phyloP scores from a whole-genome alignment of 352 stramenopile species.

The Phytophthora cajani region DNA sequence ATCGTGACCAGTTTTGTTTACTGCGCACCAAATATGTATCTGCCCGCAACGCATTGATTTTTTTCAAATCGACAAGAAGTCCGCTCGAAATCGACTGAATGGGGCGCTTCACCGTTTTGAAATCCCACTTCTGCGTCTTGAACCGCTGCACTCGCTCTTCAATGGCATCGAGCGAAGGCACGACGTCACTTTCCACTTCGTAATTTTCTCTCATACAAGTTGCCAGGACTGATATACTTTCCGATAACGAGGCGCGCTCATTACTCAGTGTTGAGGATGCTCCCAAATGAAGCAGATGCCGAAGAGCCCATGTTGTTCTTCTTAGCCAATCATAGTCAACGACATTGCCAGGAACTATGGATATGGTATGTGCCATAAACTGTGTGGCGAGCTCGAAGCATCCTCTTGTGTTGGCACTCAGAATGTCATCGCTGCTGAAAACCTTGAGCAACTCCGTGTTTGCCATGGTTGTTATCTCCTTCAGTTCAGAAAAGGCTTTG shows the following conservation, averaged over 20 bases:
- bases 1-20: constrained; percentile 17
- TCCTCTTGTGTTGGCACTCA: background rate
- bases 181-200: constrained; percentile 7
- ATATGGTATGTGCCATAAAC: constrained; percentile 1
- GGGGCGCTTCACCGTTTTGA: constrained; percentile 3
- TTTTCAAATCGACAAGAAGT: constrained; percentile 11
- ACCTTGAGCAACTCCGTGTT: background rate
- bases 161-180: constrained; percentile 6
- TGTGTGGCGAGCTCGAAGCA: constrained; percentile 1
- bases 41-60: background rate
- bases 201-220: background rate
- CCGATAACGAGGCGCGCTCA: background rate
- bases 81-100: constrained; percentile 23
- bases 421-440: background rate
- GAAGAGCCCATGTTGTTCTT: background rate
- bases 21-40: constrained; percentile 2
- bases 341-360: background rate
- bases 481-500: constrained; percentile 9
- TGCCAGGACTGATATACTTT: constrained; percentile 5
- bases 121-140: background rate
- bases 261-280: background rate
- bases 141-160: constrained; percentile 16
- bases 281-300: background rate
- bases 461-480: constrained; percentile 3
- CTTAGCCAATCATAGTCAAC: constrained; percentile 12